Conservation (phyloP, 306 rosid genomes). For the Sphenostylis stenocarpa region DNA sequence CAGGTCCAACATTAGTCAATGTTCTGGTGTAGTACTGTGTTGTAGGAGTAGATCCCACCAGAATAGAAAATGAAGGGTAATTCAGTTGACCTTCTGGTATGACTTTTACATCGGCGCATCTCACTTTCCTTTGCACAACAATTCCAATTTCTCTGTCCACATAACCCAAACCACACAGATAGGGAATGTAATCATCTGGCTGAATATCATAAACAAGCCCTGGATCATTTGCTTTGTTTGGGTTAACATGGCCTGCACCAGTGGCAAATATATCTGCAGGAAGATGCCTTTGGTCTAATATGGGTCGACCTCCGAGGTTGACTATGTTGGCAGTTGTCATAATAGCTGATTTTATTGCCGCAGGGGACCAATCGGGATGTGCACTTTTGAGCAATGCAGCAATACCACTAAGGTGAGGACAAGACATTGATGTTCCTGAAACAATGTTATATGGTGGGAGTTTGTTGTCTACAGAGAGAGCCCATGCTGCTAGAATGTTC, state of each 20-base stretch:
- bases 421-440: conserved; percentile 61
- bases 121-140: conserved; percentile 35
- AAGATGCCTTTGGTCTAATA: conserved; percentile 37
- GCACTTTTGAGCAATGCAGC: conserved; percentile 63
- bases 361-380: conserved; percentile 71
- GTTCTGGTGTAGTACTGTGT: conserved; percentile 48
- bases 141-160: conserved; percentile 31
- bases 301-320: conserved; percentile 43
- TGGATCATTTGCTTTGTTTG: conserved; percentile 45
- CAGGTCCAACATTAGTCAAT: conserved; percentile 54
- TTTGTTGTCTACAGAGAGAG: conserved; percentile 37
- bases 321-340: conserved; percentile 43
- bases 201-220: conserved; percentile 54
- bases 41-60: conserved; percentile 22
- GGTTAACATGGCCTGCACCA: conserved; percentile 69
- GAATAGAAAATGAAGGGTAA: conserved; percentile 55
- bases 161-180: conserved; percentile 59
- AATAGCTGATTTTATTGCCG: conserved; percentile 64
- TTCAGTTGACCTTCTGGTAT: conserved; percentile 51
- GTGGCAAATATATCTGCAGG: conserved; percentile 55
- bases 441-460: conserved; percentile 39
- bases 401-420: conserved; percentile 61
- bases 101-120: conserved; percentile 25
- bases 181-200: conserved; percentile 51
- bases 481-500: conserved; percentile 65